Base-by-base conservation (phyloP, 257 asterid genomes). In the Solanum rostratum region DNA sequence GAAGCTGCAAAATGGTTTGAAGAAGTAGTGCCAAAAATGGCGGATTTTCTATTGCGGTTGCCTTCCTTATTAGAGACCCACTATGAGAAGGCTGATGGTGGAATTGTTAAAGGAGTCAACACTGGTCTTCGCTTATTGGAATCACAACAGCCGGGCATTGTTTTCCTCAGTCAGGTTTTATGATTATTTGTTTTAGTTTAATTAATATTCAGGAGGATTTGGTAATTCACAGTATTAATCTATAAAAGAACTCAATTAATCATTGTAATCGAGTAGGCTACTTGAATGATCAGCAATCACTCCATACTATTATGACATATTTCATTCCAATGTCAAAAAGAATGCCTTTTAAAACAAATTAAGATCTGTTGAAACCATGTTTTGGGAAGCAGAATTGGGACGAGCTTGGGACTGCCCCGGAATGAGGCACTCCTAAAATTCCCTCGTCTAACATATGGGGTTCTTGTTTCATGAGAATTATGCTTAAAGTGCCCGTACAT, bases 91-190 rank as follows among this genome's bases (percentile, higher is more conserved):
- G 87, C 91, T 63, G 87, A 41, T 24, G 76, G 85, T 10, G 85
- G 85, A n/a, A 65, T 49, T 84, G 79, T 82, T 80, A 82, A 82
- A 78, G 94, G 92, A 79, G 86, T 78, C 83, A 87, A 85, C 84
- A 90, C 93, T 1, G 90, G 94, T 87, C 95, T 96, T 57, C 90
- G 94, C 54, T 83, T 96, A 82, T 84, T 96, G 94, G 92, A 90
- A 63, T 79, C 93, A n/a, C 98, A 94, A 85, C 92, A 92, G 30
- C 45, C 94, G 1, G 98, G 98, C 84, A 85, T 90, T 57, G 97
- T 94, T 74, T 86, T 96, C 80, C 97, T 96, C 69, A 91, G 91
- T 85, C 97, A 92, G 94, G 99, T 95, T 86, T 57, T 22, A 20
- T 14, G 41, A 54, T n/a, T 54, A 43, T 70, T 70, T 19, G 13